Conservation (phyloP, 225 moss, liverwort and hornwort species). For the Thuidium tamariscinum region DNA sequence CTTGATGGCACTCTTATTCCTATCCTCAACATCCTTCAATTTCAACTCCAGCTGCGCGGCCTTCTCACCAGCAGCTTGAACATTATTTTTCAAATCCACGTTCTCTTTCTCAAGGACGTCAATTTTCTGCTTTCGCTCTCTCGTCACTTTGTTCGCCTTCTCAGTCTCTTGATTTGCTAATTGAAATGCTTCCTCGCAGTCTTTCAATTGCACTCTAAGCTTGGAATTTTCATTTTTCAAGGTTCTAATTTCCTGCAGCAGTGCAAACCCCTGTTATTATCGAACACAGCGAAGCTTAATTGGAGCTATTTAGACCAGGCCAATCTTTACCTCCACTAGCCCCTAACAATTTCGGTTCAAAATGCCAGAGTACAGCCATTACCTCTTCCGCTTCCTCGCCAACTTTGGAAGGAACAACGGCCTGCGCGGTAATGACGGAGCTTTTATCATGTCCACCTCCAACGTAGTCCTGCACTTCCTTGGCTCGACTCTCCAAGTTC, state of each 20-base stretch:
- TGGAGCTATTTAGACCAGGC: too few species aligned
- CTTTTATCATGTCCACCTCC: conserved; percentile 41
- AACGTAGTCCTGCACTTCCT: conserved; percentile 38
- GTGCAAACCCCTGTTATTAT: not conserved
- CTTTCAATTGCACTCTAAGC: conserved; percentile 5
- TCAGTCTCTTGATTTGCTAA: conserved; percentile 46
- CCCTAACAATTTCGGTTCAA: not conserved
- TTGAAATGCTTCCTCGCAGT: conserved; percentile 57
- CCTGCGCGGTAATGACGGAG: conserved; percentile 26
- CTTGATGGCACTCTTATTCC: not conserved
- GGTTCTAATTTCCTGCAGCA: conserved; percentile 26
- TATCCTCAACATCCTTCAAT: conserved; percentile 19
- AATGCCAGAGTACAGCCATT: not conserved
- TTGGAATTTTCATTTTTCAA: conserved; percentile 29
- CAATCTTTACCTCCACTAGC: not conserved
- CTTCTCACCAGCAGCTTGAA: conserved; percentile 31
- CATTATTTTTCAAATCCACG: not conserved
- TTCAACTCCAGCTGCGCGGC: conserved; percentile 28
- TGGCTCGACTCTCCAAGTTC: conserved; percentile 37
- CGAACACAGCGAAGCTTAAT: not conserved
- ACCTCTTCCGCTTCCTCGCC: conserved; percentile 50
- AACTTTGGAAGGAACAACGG: conserved; percentile 45
- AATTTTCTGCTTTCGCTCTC: conserved; percentile 16
- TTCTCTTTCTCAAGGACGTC: conserved; percentile 17
- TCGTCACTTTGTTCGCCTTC: conserved; percentile 36